Conservation (phyloP, 2,329 filamentous ascomycete species). For the Fusarium albidum region DNA sequence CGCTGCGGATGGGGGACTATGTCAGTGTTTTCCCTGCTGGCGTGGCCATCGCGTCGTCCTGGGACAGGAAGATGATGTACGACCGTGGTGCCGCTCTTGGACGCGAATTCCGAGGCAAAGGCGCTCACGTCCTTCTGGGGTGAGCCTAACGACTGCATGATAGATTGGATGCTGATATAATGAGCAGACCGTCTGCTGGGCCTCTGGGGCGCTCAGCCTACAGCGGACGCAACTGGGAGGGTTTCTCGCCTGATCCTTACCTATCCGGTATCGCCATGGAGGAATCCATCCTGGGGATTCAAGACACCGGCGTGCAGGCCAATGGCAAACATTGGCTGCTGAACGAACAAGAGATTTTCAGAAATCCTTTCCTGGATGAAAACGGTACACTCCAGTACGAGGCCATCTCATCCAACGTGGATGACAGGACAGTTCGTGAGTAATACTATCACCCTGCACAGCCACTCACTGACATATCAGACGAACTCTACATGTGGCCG, state of each 20-base stretch:
- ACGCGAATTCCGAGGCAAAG: no score
- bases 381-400: constrained; percentile 76
- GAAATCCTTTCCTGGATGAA: no score
- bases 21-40: constrained; percentile 83
- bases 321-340: no score
- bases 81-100: no score
- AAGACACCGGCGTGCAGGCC: no score
- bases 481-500: constrained; percentile 81
- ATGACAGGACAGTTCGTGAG: constrained; percentile 80
- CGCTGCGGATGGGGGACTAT: constrained; percentile 73
- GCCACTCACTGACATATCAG: no score
- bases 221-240: constrained; percentile 71
- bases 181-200: constrained; percentile 56
- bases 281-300: constrained; percentile 85
- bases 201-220: constrained; percentile 56
- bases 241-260: constrained; percentile 75
- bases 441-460: no score
- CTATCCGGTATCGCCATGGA: constrained; percentile 76
- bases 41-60: constrained; percentile 63
- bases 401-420: constrained; percentile 66
- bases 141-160: no score
- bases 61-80: constrained; percentile 15
- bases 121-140: constrained; percentile 79
- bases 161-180: no score
- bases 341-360: no score